Base-by-base conservation (phyloP, 805 yeast genomes). In the Spathaspora sp. region DNA sequence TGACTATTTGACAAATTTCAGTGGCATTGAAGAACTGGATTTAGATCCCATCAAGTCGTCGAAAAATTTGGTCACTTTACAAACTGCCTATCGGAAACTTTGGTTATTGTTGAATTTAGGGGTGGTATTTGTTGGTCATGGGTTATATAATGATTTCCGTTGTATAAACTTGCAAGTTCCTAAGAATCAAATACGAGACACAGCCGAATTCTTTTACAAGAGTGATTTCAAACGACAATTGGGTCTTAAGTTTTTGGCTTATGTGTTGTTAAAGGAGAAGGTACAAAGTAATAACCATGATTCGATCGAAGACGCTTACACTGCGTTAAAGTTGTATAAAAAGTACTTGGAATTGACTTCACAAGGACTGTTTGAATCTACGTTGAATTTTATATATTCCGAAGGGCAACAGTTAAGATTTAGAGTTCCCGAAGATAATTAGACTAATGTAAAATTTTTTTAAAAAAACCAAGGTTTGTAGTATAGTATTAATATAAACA, bases 281-380 rank as follows among this genome's bases (percentile, higher is more conserved):
- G 96, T 96, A 31, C 99, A 94, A 66, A 83, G 83, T 2, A 96
- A 94, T 1, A 93, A 93, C 63, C 99, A 94, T 68, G 98, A 96
- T 65, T 93, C 98, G 0, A 91, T 94, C 44, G 99, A 94, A 63
- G 99, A 94, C 72, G 97, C 99, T 0, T 73, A 77, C 51, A 86
- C 96, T 10, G 98, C 99, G 0, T 75, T 94, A 58, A 67, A 80
- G 44, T 70, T 94, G 35, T 96, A 89, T 70, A 80, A 82, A 54
- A 83, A 82, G 60, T 93, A 89, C 62, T 67, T 80, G 60, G 85
- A 86, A 56, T 74, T 93, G 56, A 71, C 73, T 48, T 76, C 73
- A 2, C 65, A 68, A 0, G 93, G 88, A 0, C 75, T 72, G 28
- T 79, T 93, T 52, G 89, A 87, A 43, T 68, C 66, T 3, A 77